phyloP scores from a whole-genome alignment of 129 eudicot species.

The Chrysanthemum makinoi region DNA sequence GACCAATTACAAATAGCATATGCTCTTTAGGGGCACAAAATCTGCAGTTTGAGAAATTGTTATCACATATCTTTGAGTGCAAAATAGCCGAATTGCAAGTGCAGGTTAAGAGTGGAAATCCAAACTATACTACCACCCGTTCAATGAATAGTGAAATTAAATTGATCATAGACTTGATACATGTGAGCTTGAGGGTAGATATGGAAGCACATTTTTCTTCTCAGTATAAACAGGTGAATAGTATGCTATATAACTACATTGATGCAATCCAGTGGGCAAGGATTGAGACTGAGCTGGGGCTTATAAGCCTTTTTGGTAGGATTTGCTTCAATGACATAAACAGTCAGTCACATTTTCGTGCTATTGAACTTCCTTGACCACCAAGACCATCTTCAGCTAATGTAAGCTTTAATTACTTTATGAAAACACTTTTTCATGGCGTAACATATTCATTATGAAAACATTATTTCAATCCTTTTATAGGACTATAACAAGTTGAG shows the following conservation, averaged over 20 bases:
- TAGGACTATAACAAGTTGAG: too few relatives aligned
- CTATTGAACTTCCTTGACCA: too few relatives aligned
- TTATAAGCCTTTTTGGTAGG: not conserved
- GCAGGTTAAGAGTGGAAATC: constrained; percentile 15
- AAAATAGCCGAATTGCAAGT: constrained; percentile 8
- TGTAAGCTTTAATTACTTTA: too few relatives aligned
- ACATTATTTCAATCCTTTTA: too few relatives aligned
- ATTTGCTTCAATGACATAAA: too few relatives aligned
- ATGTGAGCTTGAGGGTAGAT: not conserved
- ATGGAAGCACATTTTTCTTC: not conserved
- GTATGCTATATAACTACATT: not conserved
- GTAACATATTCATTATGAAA: too few relatives aligned
- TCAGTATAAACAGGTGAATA: not conserved
- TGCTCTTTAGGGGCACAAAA: not conserved
- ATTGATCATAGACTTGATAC: not conserved
- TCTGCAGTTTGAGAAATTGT: constrained; percentile 11
- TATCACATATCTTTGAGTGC: not conserved
- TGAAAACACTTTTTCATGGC: too few relatives aligned
- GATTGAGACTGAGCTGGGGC: not conserved
- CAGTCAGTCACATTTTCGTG: too few relatives aligned
- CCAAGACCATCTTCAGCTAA: too few relatives aligned
- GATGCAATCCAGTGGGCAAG: not conserved
- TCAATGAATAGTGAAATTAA: not conserved
- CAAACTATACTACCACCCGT: too few relatives aligned
- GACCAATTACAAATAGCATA: too few relatives aligned